Base-by-base conservation (phyloP, 768 basidiomycete genomes). In the Phlegmacium glaucopus region DNA sequence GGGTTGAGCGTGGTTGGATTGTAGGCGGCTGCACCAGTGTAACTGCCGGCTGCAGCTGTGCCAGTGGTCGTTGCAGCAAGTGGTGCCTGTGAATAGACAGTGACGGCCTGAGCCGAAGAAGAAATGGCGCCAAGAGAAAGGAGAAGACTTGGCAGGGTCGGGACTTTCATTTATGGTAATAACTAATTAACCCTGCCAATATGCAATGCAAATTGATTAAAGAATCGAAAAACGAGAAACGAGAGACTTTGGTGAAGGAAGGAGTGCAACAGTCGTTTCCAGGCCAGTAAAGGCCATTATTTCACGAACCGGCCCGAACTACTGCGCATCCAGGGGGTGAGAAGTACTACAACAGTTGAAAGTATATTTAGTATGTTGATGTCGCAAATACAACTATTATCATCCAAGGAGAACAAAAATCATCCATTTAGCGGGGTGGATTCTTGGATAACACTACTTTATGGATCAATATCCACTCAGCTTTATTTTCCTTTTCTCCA, bases 301-400 rank as follows among this genome's bases (percentile, higher is more conserved):
- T n/a, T n/a, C n/a, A n/a, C n/a, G n/a, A n/a, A n/a, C n/a, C n/a
- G n/a, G n/a, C n/a, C n/a, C n/a, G n/a, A n/a, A n/a, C n/a, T n/a
- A n/a, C n/a, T n/a, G n/a, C n/a, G n/a, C n/a, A n/a, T n/a, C n/a
- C n/a, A n/a, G n/a, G n/a, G n/a, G n/a, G n/a, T n/a, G n/a, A n/a
- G n/a, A n/a, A n/a, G n/a, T n/a, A n/a, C n/a, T n/a, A n/a, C n/a
- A n/a, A n/a, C n/a, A n/a, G n/a, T n/a, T n/a, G n/a, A n/a, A n/a
- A n/a, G n/a, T n/a, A n/a, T n/a, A n/a, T n/a, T n/a, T n/a, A n/a
- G n/a, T n/a, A n/a, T 6, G 82, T 83, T 6, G 85, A 79, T 4
- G 76, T 80, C 15, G 61, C 71, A 2, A 89, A 92, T 64, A 89
- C 87, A 3, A 59, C 80, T 47, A 66, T 66, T 12, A 85, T 93